A percentile compares a stretch with the other conserved stretches of the same genome.
Evolutionary conservation across 129 eudicot species (phyloP).

Genomic region (Tagetes erecta): DNA sequence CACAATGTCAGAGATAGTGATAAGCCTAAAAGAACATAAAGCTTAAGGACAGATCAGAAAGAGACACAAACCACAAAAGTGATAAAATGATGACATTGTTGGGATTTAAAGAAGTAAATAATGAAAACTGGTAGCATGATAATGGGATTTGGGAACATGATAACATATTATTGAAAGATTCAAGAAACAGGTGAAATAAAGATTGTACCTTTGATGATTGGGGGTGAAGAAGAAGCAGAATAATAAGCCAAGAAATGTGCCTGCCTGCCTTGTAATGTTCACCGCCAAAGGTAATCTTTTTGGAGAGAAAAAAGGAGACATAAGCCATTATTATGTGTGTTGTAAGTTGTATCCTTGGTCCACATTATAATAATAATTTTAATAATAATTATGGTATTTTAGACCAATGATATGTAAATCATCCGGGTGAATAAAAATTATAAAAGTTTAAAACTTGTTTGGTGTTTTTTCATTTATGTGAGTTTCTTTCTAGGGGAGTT

Average conservation of each 20-base stretch:
- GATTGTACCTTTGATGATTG: conserved; percentile 30
- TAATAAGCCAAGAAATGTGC: not conserved
- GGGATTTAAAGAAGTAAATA: conserved; percentile 9
- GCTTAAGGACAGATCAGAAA: conserved; percentile 27
- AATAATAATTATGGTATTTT: no score
- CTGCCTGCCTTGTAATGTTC: conserved; percentile 14
- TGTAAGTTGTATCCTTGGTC: no score
- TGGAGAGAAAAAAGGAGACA: conserved; percentile 22
- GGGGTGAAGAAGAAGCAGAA: conserved; percentile 17
- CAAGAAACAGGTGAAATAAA: conserved; percentile 17
- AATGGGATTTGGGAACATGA: conserved; percentile 23
- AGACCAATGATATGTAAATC: no score
- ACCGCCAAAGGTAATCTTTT: conserved; percentile 30
- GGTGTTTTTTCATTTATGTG: no score
- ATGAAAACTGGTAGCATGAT: conserved; percentile 9
- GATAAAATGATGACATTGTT: conserved; percentile 19
- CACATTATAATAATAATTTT: no score
- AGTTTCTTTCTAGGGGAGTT: no score
- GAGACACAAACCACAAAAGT: not conserved
- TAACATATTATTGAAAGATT: conserved; percentile 18
- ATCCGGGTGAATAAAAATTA: no score
- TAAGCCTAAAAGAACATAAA: not conserved
- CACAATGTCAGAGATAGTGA: conserved; percentile 13
- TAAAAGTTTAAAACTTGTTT: no score
- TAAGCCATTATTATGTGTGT: not conserved